These are phyloP conservation scores for Stereum hirsutum DNA, from an alignment of 1,284 basidiomycete species.

Conservation along the genomic window DNA sequence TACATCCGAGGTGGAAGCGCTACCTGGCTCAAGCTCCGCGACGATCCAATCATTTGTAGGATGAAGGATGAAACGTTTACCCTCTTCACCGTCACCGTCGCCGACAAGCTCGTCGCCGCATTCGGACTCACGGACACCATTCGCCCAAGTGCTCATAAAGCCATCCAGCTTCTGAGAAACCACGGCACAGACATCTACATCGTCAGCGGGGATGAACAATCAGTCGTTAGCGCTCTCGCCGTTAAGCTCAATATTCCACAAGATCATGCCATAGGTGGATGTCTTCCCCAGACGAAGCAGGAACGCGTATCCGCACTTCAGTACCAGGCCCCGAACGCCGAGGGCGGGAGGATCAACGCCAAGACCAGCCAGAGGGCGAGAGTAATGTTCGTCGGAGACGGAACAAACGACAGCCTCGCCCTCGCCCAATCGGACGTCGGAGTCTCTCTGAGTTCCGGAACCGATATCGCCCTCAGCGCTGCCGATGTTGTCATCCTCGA, in stretches of 20 bases:
- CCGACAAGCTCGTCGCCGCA: conserved; percentile 23
- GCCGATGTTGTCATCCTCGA: conserved; percentile 39
- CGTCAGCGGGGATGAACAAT: conserved; percentile 44
- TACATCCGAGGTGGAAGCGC: conserved; percentile 27
- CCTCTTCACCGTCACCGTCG: conserved; percentile 26
- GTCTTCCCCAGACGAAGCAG: conserved; percentile 42
- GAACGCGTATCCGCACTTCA: conserved; percentile 29
- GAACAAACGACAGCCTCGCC: conserved; percentile 44
- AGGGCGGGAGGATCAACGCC: neutral
- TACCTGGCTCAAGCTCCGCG: conserved; percentile 19
- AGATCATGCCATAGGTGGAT: conserved; percentile 34
- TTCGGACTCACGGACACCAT: conserved; percentile 42
- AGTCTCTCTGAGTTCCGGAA: conserved; percentile 35
- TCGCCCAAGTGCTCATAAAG: conserved; percentile 30
- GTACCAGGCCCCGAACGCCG: conserved; percentile 11
- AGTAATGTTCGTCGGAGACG: conserved; percentile 38
- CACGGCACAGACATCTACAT: conserved; percentile 35
- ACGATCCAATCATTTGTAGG: conserved; percentile 13
- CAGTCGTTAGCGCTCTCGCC: conserved; percentile 41
- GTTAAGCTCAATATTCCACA: conserved; percentile 27
- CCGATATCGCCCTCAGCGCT: conserved; percentile 26
- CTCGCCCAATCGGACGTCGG: conserved; percentile 42
- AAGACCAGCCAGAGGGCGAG: no score
- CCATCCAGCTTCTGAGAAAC: conserved; percentile 27
- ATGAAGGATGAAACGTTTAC: conserved; percentile 21